Evolutionary conservation across 23 red algal species (phyloP).

Genomic region (Gracilariopsis chorda): DNA sequence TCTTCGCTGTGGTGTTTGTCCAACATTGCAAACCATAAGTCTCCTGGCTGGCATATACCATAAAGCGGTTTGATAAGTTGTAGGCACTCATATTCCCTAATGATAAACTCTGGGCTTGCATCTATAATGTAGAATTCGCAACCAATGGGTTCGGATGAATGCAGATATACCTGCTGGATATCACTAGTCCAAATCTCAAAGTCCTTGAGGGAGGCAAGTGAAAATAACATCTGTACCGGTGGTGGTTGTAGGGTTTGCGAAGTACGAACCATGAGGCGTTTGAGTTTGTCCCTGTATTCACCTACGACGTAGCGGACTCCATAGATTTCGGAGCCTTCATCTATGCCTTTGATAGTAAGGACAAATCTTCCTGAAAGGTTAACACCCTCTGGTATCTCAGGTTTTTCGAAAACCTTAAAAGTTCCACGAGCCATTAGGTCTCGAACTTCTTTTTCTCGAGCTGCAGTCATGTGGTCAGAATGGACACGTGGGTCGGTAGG

Average conservation of each 20-base stretch:
- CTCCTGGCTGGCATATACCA: not conserved
- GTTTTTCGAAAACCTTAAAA: not conserved
- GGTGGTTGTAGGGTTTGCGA: not conserved
- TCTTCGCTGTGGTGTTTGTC: not conserved
- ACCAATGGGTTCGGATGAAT: not conserved
- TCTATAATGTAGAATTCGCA: conserved; percentile 2
- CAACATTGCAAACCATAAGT: not conserved
- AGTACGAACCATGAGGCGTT: not conserved
- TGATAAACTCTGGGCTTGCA: not conserved
- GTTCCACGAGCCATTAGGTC: not conserved
- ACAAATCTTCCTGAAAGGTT: not conserved
- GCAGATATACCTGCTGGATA: not conserved
- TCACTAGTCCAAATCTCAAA: not conserved
- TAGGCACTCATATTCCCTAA: not conserved
- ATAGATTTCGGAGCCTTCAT: not conserved
- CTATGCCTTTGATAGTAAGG: not conserved
- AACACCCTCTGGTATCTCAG: not conserved
- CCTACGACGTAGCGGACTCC: not conserved
- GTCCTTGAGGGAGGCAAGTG: too few species aligned
- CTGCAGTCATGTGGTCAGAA: too few species aligned
- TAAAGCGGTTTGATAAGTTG: not conserved
- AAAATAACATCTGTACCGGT: not conserved
- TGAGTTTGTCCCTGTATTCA: not conserved
- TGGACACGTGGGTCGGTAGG: too few species aligned
- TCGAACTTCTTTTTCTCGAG: too few species aligned